A percentile compares a stretch with the other conserved stretches of the same genome.
phyloP scores from a whole-genome alignment of 345 rosid genomes.

The Triadica sebifera region DNA sequence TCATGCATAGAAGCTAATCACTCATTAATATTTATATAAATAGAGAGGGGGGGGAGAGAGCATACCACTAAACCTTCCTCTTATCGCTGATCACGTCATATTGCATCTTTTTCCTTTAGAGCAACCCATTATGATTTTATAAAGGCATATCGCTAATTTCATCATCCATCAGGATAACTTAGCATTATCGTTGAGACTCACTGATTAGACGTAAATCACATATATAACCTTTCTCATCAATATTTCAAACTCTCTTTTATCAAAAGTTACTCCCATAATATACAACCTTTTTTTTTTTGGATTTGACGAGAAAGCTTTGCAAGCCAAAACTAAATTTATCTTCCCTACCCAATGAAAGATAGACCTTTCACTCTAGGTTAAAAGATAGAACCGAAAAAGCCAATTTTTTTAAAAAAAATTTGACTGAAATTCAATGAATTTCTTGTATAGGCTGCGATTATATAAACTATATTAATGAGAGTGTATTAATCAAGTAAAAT shows the following conservation, averaged over 20 bases:
- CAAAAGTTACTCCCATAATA: background rate
- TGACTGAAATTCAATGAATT: too few species aligned
- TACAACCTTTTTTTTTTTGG: too few species aligned
- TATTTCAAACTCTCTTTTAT: background rate
- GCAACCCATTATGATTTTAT: background rate
- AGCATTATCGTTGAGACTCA: background rate
- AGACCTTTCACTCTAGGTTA: too few species aligned
- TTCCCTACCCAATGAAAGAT: too few species aligned
- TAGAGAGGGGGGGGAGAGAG: background rate
- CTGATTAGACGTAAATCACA: background rate
- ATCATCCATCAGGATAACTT: background rate
- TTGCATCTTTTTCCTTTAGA: background rate
- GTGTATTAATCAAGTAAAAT: too few species aligned
- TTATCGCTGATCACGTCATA: slow-evolving; percentile 5
- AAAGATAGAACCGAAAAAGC: too few species aligned
- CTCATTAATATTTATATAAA: too few species aligned
- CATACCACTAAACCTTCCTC: slow-evolving; percentile 2
- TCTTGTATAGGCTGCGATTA: too few species aligned
- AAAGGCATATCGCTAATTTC: background rate
- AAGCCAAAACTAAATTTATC: too few species aligned
- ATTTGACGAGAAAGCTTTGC: too few species aligned
- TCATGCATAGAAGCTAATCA: background rate
- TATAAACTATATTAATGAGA: too few species aligned
- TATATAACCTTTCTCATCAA: background rate
- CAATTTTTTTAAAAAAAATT: too few species aligned